A percentile compares a stretch with the other conserved stretches of the same genome.
Evolutionary conservation across 2,329 filamentous ascomycete genomes (phyloP).

Genomic region (Cytospora piceae): DNA sequence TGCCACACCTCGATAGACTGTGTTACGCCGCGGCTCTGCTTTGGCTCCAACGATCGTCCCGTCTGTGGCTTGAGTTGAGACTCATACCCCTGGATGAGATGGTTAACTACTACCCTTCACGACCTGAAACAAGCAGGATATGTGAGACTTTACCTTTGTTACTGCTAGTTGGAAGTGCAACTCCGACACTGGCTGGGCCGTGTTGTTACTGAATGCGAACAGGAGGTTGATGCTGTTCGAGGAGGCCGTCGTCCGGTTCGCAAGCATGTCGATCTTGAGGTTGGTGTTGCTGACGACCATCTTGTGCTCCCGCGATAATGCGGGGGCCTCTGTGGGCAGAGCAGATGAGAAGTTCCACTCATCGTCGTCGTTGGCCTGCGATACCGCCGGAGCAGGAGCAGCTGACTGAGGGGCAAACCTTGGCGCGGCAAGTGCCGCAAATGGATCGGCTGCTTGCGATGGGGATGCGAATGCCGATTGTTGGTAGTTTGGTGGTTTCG

Average conservation of each 20-base stretch:
- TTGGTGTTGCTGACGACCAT: constrained; percentile 70
- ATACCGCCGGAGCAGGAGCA: constrained; percentile 12
- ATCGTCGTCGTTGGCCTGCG: constrained; percentile 66
- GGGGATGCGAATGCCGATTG: constrained; percentile 53
- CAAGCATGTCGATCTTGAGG: constrained; percentile 74
- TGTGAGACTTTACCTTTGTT: constrained; percentile 69
- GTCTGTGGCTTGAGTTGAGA: constrained; percentile 85
- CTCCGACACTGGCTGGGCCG: constrained; percentile 70
- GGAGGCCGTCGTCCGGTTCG: constrained; percentile 60
- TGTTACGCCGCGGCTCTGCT: constrained; percentile 73
- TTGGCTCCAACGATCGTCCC: constrained; percentile 74
- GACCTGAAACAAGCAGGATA: background rate
- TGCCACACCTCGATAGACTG: constrained; percentile 79
- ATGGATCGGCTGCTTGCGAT: constrained; percentile 51
- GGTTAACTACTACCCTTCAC: background rate
- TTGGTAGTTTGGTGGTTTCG: constrained; percentile 53
- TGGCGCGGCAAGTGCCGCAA: constrained; percentile 53
- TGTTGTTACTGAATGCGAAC: constrained; percentile 84
- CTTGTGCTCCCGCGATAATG: constrained; percentile 61
- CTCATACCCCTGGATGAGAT: constrained; percentile 68
- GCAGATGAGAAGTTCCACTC: constrained; percentile 95
- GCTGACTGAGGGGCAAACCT: constrained; percentile 44
- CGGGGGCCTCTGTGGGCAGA: constrained; percentile 62
- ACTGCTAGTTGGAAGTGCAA: constrained; percentile 92
- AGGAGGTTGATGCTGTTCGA: constrained; percentile 67